Percentiles rank a stretch among this genome's conserved stretches.
Evolutionary conservation across 2,329 filamentous ascomycete species (phyloP).

Genomic region (Fusarium metavorans): DNA sequence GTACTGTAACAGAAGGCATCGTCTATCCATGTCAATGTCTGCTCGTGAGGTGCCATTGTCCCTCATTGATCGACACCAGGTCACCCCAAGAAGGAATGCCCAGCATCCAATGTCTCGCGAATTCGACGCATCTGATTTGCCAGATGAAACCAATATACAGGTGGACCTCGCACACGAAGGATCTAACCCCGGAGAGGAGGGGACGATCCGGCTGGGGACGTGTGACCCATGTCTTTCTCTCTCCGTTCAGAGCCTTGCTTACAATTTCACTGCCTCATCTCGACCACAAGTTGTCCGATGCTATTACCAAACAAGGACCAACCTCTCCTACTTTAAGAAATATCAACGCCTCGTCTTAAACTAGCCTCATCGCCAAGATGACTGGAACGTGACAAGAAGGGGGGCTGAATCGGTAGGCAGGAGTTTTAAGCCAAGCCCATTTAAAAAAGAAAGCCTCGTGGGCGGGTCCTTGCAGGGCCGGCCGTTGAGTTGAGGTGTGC

Average conservation of each 20-base stretch:
- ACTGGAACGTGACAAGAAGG: background rate
- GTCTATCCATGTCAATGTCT: background rate
- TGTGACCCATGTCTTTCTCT: background rate
- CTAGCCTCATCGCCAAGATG: background rate
- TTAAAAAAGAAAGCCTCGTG: conserved; percentile 6
- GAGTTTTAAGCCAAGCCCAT: conserved; percentile 6
- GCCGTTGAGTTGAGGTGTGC: conserved; percentile 16
- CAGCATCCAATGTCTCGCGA: conserved; percentile 23
- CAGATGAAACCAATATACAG: background rate
- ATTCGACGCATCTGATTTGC: conserved; percentile 19
- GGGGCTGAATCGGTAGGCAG: conserved; percentile 20
- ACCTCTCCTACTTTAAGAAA: background rate
- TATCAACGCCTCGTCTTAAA: background rate
- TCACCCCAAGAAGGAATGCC: background rate
- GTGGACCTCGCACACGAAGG: conserved; percentile 9
- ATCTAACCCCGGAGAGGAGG: conserved; percentile 11
- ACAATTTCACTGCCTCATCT: background rate
- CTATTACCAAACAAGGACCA: background rate
- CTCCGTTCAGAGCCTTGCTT: background rate
- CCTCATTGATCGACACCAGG: background rate
- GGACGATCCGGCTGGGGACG: conserved; percentile 16
- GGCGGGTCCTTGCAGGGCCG: conserved; percentile 2
- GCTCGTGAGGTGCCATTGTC: background rate
- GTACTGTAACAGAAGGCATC: background rate
- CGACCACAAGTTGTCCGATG: background rate